Conservation (phyloP, 345 rosid species). For the Salix arbutifolia region DNA sequence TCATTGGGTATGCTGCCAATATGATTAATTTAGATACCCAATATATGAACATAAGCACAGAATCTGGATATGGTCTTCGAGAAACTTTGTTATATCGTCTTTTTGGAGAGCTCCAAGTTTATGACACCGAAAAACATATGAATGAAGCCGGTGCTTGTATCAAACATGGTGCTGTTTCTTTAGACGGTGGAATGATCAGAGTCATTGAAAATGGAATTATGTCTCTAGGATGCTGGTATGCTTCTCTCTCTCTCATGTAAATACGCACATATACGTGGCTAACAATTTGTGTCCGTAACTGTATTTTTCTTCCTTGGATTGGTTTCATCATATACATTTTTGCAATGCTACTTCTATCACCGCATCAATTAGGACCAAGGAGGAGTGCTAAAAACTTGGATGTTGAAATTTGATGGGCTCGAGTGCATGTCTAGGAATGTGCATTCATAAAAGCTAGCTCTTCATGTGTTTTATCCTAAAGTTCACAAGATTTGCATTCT, state of each 20-base stretch:
- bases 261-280: too few species aligned
- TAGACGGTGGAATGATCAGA: conserved; percentile 56
- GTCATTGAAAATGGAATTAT: conserved; percentile 32
- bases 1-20: conserved; percentile 64
- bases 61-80: conserved; percentile 43
- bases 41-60: conserved; percentile 20
- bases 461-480: too few species aligned
- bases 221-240: conserved; percentile 45
- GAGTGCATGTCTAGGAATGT: too few species aligned
- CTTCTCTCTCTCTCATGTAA: background rate
- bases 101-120: conserved; percentile 54
- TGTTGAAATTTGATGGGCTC: too few species aligned
- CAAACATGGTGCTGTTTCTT: conserved; percentile 42
- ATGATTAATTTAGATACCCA: conserved; percentile 38
- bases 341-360: too few species aligned
- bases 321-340: too few species aligned
- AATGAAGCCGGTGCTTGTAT: conserved; percentile 35
- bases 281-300: background rate
- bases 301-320: background rate
- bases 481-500: background rate
- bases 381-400: too few species aligned
- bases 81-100: conserved; percentile 53
- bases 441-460: too few species aligned
- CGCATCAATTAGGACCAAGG: too few species aligned
- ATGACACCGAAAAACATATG: conserved; percentile 42